Evolutionary conservation across 2,329 filamentous ascomycete genomes (phyloP).

Genomic region (Trichoderma polysporum): DNA sequence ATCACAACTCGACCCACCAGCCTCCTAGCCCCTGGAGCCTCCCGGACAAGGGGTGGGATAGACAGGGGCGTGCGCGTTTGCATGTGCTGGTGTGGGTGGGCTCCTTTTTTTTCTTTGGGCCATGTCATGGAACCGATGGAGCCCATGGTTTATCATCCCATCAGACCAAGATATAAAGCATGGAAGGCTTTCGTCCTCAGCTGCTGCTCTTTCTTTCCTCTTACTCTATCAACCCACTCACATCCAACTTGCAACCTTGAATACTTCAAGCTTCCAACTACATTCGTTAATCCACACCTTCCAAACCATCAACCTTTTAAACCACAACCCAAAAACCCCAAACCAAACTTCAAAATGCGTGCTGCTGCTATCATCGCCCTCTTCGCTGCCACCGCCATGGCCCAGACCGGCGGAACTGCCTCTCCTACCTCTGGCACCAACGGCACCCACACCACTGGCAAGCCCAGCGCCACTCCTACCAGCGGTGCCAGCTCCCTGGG

Average conservation of each 20-base stretch:
- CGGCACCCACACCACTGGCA: conserved; percentile 1
- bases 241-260: conserved; percentile 5
- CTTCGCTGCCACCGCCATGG: conserved; percentile 24
- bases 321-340: neutral
- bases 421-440: conserved; percentile 16
- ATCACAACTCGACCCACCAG: neutral
- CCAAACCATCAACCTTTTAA: neutral
- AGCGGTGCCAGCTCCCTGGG: conserved; percentile 9
- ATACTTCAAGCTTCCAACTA: conserved; percentile 10
- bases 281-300: conserved; percentile 14
- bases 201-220: neutral
- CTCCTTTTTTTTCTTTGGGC: conserved; percentile 17
- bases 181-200: conserved; percentile 2
- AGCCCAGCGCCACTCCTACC: conserved; percentile 15
- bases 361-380: conserved; percentile 22
- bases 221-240: conserved; percentile 15
- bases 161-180: conserved; percentile 21
- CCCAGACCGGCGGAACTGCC: conserved; percentile 14
- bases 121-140: neutral
- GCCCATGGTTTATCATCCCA: conserved; percentile 13
- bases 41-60: conserved; percentile 12
- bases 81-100: conserved; percentile 14
- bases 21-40: conserved; percentile 1
- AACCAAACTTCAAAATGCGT: conserved; percentile 25
- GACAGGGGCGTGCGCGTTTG: conserved; percentile 17